phyloP scores from a whole-genome alignment of 441 rosid species.

The Pelargonium citronellum region DNA sequence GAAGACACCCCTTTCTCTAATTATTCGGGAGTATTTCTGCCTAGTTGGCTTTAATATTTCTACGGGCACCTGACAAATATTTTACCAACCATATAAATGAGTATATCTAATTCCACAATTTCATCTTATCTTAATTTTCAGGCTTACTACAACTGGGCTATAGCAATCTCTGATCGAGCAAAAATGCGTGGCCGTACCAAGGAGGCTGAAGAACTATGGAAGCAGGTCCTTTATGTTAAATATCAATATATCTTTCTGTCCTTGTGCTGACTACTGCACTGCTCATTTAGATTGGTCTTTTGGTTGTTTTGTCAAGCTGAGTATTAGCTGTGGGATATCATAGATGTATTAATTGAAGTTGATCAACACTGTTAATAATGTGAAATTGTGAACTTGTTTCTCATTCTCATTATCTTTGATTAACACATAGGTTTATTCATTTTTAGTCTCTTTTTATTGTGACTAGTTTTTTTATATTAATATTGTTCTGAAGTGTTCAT shows the following conservation, averaged over 20 bases:
- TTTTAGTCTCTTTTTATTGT: conserved; percentile 6
- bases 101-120: background rate
- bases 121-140: conserved; percentile 26
- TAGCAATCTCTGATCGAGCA: conserved; percentile 96
- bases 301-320: conserved; percentile 7
- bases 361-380: background rate
- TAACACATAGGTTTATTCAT: background rate
- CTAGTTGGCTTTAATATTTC: background rate
- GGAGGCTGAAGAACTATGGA: conserved; percentile 98
- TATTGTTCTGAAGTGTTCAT: conserved; percentile 10
- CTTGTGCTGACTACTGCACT: conserved; percentile 1
- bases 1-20: background rate
- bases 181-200: conserved; percentile 98
- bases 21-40: background rate
- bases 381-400: background rate
- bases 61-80: background rate
- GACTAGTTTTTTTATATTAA: background rate
- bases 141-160: conserved; percentile 99
- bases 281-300: conserved; percentile 5
- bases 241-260: conserved; percentile 15
- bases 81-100: conserved; percentile 1
- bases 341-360: conserved; percentile 1
- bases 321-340: background rate
- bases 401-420: background rate
- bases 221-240: conserved; percentile 47